Base-by-base conservation (phyloP, 2,329 filamentous ascomycete species). In the Neophaeococcomyces aloes region DNA sequence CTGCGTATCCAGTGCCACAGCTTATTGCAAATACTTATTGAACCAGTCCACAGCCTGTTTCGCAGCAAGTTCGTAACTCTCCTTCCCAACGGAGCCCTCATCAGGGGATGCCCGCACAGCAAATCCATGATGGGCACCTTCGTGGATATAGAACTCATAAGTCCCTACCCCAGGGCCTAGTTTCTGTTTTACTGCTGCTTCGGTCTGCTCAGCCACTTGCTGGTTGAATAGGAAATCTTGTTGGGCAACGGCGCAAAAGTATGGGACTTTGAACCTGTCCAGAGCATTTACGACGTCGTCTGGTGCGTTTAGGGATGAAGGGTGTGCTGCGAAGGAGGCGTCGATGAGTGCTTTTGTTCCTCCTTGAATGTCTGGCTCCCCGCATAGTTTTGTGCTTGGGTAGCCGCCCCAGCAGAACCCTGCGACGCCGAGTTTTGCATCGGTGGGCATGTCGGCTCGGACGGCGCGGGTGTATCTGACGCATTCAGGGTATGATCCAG, bases 391-490 rank as follows among this genome's bases (percentile, higher is more conserved):
- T 3, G 73, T 55, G 4, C 63, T 57, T 47, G 74, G 66, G 48
- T 72, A 71, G 15, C 73, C 76, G 33, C 76, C 75, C 75, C 75
- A 79, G 61, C 74, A 79, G 61, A 75, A 79, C 0, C 76, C 76
- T 0, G 70, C 71, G 1, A 65, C 69, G 23, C 68, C 74, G 19
- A 78, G 56, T 46, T 64, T 66, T 3, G 60, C 54, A 13, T 53
- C 47, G 14, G 51, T 37, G 5, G 56, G 53, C 23, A 54, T 33
- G 13, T 48, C 46, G 1, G 49, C 53, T 21, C 59, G 59, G 14
- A 67, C 47, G 13, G 51, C 52, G 25, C 55, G 45, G 33, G 69
- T 53, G 45, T 62, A 69, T 7, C 42, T 29, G 21, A 67, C 52
- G 10, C 23, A 6, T 4, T 58, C 57, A 1, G 64, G 57, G 37